A percentile compares a stretch with the other conserved stretches of the same genome.
These are phyloP conservation scores for Chrysopogon serrulatus DNA, from an alignment of 176 grass and related monocot genomes.

Conservation along the genomic window DNA sequence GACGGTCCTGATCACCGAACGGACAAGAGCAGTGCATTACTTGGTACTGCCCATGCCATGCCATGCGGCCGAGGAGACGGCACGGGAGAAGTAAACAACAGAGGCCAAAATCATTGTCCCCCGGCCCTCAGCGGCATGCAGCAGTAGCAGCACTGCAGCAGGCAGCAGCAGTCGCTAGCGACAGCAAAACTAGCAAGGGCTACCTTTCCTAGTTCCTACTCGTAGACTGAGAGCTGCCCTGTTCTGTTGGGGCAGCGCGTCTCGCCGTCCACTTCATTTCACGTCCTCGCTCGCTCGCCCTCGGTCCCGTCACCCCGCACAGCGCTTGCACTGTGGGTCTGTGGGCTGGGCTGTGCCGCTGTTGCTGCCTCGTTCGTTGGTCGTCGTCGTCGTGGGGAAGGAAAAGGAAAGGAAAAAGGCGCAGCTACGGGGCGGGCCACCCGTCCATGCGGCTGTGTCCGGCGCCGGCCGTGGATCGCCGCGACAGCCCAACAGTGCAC, in stretches of 20 bases:
- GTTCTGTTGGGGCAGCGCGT: background rate
- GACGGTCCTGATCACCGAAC: background rate
- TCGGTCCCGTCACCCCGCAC: no score
- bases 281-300: no score
- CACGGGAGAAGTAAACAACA: background rate
- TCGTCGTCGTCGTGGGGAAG: background rate
- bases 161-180: background rate
- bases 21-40: conserved; percentile 1
- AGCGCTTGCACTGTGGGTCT: no score
- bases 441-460: background rate
- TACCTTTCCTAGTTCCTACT: background rate
- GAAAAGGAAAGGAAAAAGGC: background rate
- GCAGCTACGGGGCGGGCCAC: background rate
- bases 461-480: background rate
- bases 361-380: background rate
- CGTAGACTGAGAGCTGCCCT: no score
- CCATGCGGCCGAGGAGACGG: background rate
- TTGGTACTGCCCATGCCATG: background rate
- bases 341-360: no score
- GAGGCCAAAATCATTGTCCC: background rate
- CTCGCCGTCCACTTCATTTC: background rate
- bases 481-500: background rate
- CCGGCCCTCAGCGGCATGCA: background rate
- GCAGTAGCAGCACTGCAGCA: background rate
- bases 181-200: background rate